phyloP scores from a whole-genome alignment of 2,329 filamentous ascomycete genomes.

The Trichocomaceae sp. region DNA sequence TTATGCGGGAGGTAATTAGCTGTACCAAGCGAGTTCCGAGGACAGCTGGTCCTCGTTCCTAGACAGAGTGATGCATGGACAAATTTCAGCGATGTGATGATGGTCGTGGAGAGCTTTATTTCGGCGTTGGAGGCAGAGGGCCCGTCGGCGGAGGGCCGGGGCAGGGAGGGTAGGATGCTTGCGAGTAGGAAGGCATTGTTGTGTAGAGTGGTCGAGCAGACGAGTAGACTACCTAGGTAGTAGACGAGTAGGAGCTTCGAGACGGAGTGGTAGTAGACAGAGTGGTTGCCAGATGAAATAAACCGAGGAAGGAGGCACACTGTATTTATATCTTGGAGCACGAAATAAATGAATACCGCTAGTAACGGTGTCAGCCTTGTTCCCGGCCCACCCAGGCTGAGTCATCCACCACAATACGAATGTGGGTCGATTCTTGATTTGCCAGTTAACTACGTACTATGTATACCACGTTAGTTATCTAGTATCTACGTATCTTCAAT shows the following conservation, averaged over 20 bases:
- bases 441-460: too few relatives aligned
- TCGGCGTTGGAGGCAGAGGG: slow-evolving; percentile 14
- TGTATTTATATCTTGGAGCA: too few relatives aligned
- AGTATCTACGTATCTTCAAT: too few relatives aligned
- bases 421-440: background rate
- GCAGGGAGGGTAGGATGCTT: slow-evolving; percentile 13
- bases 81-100: too few relatives aligned
- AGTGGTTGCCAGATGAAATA: background rate
- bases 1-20: too few relatives aligned
- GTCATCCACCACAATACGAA: background rate
- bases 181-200: slow-evolving; percentile 13
- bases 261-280: background rate
- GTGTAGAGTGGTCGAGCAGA: background rate
- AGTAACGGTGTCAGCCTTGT: background rate
- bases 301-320: too few relatives aligned
- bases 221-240: too few relatives aligned
- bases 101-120: slow-evolving; percentile 3
- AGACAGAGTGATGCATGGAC: background rate
- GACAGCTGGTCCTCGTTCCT: background rate
- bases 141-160: slow-evolving; percentile 13
- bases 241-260: background rate
- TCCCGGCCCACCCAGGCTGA: background rate
- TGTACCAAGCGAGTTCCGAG: background rate
- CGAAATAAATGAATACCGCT: background rate
- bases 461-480: too few relatives aligned